These are phyloP conservation scores for Crithidia thermophila DNA, from an alignment of 208 protist genomes.

Conservation along the genomic window DNA sequence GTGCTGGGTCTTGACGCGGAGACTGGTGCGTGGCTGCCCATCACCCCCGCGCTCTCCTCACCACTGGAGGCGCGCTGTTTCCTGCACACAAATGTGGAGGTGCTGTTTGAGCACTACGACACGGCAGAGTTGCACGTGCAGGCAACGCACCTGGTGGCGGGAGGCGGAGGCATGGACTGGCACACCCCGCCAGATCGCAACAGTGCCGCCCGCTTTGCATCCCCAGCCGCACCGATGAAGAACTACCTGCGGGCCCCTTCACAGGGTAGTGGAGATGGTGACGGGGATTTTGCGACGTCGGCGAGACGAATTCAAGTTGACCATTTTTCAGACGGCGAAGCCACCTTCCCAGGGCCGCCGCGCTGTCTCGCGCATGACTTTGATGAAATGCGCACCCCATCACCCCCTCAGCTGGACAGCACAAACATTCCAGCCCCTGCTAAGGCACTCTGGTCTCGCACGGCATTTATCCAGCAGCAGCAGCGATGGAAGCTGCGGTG, in stretches of 20 bases:
- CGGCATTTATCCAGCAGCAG: constrained; percentile 21
- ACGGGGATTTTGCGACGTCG: no score
- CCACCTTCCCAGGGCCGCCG: constrained; percentile 1
- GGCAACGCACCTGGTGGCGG: constrained; percentile 1
- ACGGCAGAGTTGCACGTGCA: constrained; percentile 21
- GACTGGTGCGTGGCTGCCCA: constrained; percentile 19
- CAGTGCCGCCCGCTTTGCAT: neutral
- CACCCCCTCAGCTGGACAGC: neutral
- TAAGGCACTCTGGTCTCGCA: constrained; percentile 13
- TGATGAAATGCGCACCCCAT: neutral
- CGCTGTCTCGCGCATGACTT: constrained; percentile 23
- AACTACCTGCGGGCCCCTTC: no score
- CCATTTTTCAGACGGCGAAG: no score
- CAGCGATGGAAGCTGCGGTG: constrained; percentile 16
- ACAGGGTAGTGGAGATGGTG: no score
- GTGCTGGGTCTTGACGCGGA: constrained; percentile 21
- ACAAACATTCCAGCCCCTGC: no score
- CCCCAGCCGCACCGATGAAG: constrained; percentile 22
- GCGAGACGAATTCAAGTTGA: no score
- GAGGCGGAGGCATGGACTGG: constrained; percentile 9
- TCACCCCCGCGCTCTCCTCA: constrained; percentile 29
- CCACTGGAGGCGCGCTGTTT: constrained; percentile 29
- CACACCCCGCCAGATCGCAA: constrained; percentile 22
- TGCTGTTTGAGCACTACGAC: constrained; percentile 32
- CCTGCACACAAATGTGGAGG: constrained; percentile 35